Percentiles rank a stretch among this genome's conserved stretches.
Evolutionary conservation across 768 basidiomycete species (phyloP).

Genomic region (Mycena leptocephala): DNA sequence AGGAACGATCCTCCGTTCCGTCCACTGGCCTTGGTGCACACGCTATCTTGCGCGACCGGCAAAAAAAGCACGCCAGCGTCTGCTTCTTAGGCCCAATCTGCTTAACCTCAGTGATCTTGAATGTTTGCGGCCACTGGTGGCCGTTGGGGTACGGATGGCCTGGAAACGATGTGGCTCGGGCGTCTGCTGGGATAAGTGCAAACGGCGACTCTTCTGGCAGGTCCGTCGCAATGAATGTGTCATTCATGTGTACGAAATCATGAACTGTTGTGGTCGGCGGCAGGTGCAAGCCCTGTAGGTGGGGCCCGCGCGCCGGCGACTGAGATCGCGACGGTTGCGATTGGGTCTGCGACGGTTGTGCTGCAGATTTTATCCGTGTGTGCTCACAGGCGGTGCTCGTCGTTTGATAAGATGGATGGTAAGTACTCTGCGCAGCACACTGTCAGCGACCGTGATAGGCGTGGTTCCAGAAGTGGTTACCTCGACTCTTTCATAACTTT

Average conservation of each 20-base stretch:
- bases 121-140: slow-evolving; percentile 22
- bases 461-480: background rate
- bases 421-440: background rate
- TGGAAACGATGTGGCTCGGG: background rate
- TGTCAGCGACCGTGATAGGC: background rate
- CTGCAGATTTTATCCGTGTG: background rate
- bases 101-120: slow-evolving; percentile 28
- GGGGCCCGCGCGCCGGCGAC: background rate
- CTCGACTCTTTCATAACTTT: background rate
- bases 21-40: slow-evolving; percentile 5
- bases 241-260: slow-evolving; percentile 19
- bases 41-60: slow-evolving; percentile 18
- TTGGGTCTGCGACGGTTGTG: background rate
- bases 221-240: slow-evolving; percentile 10
- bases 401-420: background rate
- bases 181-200: background rate
- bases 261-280: background rate
- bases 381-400: background rate
- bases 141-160: slow-evolving; percentile 12
- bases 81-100: slow-evolving; percentile 28
- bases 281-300: background rate
- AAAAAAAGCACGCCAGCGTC: slow-evolving; percentile 23
- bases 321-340: background rate
- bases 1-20: slow-evolving; percentile 3
- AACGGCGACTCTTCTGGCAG: slow-evolving; percentile 9